Conservation (phyloP, 139 green algal genomes). For the Chlorella sp. region DNA sequence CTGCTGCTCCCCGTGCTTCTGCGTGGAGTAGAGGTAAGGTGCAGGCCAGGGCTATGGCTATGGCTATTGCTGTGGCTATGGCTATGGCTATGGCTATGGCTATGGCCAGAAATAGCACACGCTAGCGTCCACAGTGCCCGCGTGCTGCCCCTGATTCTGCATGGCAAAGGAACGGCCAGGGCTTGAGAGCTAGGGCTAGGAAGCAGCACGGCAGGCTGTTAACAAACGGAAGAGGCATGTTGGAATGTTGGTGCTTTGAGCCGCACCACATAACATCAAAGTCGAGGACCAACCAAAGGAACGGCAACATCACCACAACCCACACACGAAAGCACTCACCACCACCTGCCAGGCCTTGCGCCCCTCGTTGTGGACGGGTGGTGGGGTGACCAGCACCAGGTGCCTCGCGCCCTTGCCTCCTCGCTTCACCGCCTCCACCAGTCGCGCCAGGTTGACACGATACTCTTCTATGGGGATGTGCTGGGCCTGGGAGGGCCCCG, state of each 20-base stretch:
- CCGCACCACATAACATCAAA: background rate
- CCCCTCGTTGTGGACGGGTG: constrained; percentile 55
- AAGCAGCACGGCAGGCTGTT: too few species aligned
- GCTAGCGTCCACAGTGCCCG: too few species aligned
- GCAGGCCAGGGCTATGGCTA: background rate
- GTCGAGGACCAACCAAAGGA: background rate
- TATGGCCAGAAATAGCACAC: background rate
- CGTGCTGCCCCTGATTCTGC: too few species aligned
- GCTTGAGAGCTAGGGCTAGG: too few species aligned
- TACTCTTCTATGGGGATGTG: constrained; percentile 82
- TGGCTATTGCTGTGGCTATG: background rate
- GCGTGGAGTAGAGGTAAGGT: too few species aligned
- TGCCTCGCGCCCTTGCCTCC: constrained; percentile 15
- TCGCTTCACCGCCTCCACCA: constrained; percentile 48
- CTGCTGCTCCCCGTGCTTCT: constrained; percentile 17
- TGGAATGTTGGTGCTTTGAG: background rate
- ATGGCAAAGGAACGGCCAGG: too few species aligned
- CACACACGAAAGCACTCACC: constrained; percentile 12
- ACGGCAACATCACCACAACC: background rate
- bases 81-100: background rate
- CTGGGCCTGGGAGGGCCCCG: constrained; percentile 48
- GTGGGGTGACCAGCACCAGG: constrained; percentile 70
- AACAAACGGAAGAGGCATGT: background rate
- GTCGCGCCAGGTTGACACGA: constrained; percentile 44
- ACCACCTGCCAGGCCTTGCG: constrained; percentile 42